Conservation (phyloP, 129 eudicot genomes). For the Logfia minima region DNA sequence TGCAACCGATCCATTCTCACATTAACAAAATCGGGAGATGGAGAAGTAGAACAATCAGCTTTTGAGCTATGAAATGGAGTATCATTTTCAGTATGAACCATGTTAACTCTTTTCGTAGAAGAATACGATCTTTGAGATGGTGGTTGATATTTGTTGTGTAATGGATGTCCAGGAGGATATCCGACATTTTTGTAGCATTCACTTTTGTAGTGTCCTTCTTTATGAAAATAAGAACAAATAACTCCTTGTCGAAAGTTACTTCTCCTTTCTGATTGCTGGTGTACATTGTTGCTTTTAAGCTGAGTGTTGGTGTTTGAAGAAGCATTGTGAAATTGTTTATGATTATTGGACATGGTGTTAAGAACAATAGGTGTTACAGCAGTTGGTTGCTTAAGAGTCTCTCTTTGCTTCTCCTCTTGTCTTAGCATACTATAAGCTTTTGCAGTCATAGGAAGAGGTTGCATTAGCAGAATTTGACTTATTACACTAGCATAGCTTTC, state of each 20-base stretch:
- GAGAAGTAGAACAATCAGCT: no score
- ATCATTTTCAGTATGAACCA: background rate
- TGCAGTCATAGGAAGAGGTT: no score
- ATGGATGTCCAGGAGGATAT: background rate
- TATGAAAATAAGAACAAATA: background rate
- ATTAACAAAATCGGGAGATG: no score
- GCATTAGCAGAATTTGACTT: background rate
- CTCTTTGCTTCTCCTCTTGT: background rate
- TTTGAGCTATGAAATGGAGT: background rate
- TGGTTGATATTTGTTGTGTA: background rate
- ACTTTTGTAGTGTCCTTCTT: background rate
- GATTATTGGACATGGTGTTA: background rate
- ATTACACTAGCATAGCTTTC: background rate
- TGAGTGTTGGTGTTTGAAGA: background rate
- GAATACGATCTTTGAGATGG: background rate
- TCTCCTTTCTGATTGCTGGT: no score
- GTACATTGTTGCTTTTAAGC: no score
- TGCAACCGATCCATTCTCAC: background rate
- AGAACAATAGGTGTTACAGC: background rate
- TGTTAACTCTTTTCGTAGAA: background rate
- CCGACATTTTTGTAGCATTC: background rate
- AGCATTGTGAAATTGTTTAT: background rate
- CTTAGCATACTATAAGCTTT: background rate
- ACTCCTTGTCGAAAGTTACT: no score
- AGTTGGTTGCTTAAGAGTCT: background rate